Percentiles rank a stretch among this genome's conserved stretches.
Conservation (phyloP, 2,329 filamentous ascomycete genomes). For the Bipolaris zeicola region DNA sequence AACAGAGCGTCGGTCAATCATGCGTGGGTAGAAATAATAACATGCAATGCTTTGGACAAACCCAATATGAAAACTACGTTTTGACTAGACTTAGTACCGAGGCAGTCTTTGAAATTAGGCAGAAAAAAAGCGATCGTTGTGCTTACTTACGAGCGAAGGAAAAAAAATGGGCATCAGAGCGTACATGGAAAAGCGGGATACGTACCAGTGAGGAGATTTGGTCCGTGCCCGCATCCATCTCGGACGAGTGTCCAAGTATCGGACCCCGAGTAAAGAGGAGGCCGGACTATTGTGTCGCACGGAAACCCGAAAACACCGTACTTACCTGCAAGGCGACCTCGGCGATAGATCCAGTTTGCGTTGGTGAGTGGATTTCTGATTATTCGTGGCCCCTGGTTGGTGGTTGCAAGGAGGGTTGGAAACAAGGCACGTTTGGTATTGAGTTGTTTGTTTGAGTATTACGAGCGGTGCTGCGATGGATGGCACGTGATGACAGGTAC, state of each 20-base stretch:
- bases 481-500: neutral
- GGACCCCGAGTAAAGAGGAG: neutral
- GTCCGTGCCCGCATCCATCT: neutral
- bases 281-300: conserved; percentile 1
- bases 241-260: conserved; percentile 1
- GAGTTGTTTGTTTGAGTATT: conserved; percentile 51
- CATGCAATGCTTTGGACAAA: neutral
- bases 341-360: neutral
- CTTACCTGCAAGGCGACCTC: neutral
- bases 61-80: neutral
- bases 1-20: too few species aligned
- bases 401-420: neutral
- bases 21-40: neutral
- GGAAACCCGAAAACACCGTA: conserved; percentile 7
- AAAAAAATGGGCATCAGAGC: neutral
- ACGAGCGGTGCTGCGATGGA: conserved; percentile 11
- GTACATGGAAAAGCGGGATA: neutral
- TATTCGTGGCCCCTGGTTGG: neutral
- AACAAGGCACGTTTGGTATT: neutral
- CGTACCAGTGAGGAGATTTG: conserved; percentile 1
- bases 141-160: neutral
- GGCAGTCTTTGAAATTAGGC: neutral
- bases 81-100: neutral
- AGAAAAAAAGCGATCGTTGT: neutral
- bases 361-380: neutral